Evolutionary conservation across 2,329 filamentous ascomycete genomes (phyloP), one percentile per base, ranked within the genome.

Genomic region (Proliferodiscus dingleyae): DNA sequence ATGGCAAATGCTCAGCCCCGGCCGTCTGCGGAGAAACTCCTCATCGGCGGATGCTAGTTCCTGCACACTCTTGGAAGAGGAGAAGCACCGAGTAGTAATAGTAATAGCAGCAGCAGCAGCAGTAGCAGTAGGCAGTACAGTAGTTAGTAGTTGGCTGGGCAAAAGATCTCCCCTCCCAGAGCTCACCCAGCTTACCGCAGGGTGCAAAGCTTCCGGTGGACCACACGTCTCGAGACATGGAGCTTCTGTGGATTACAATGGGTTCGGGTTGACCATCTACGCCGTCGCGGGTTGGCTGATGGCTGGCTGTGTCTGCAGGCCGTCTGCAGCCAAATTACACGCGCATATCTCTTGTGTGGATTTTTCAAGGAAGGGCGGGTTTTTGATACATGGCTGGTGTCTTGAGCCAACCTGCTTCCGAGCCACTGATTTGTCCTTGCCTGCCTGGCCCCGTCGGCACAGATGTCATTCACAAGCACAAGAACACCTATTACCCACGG

Each of bases 391-490:
- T 22, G 16, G 21, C 39, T 21, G 39, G 39, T 29, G 39, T 22
- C 16, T 42, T n/a, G 15, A 32, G 24, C 21, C 40, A 43, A 34
- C 33, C 18, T 32, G 36, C 16, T 21, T 38, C 42, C 33, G 18
- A 15, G 26, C 34, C 40, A 23, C 18, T 33, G 30, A 33, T 33
- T 33, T 33, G 30, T n/a, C n/a, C 30, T n/a, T 37, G 15, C 19
- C 34, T 24, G 13, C 29, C 34, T 32, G 41, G 33, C 42, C 32
- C 33, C 13, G 42, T 44, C n/a, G n/a, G n/a, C n/a, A n/a, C n/a
- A n/a, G n/a, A 38, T 44, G 42, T 38, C 42, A 44, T 43, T 28
- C 32, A 33, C 39, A 28, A 42, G n/a, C n/a, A 19, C 16, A 16
- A 21, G 29, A 13, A 22, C 38, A 41, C 15, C 36, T 16, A 29